Conservation (phyloP, 2,329 filamentous ascomycete species). For the Simplicillium aogashimaense region DNA sequence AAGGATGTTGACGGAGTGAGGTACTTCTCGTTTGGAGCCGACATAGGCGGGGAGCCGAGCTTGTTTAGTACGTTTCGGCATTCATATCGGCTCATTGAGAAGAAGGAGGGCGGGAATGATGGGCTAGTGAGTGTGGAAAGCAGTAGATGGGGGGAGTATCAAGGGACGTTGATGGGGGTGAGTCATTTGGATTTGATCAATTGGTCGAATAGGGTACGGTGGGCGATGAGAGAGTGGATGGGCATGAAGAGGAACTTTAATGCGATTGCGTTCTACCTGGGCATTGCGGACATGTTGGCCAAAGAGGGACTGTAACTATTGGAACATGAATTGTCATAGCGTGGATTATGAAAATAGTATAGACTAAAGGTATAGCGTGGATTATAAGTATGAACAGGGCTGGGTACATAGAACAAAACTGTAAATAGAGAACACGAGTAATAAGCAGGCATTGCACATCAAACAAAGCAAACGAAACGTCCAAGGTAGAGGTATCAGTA, state of each 20-base stretch:
- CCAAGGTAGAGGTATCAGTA: too few relatives aligned
- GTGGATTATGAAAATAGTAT: not conserved
- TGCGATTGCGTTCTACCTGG: constrained; percentile 57
- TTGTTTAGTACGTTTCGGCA: constrained; percentile 54
- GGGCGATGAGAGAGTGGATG: constrained; percentile 40
- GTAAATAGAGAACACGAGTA: too few relatives aligned
- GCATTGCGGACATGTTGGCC: constrained; percentile 60
- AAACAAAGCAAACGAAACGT: too few relatives aligned
- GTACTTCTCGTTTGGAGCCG: constrained; percentile 56
- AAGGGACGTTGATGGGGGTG: constrained; percentile 51
- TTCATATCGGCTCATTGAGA: constrained; percentile 38
- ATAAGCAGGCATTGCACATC: too few relatives aligned
- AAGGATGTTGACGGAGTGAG: constrained; percentile 40
- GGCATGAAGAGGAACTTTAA: constrained; percentile 52
- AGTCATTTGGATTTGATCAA: constrained; percentile 59
- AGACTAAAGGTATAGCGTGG: too few relatives aligned
- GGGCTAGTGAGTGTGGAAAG: constrained; percentile 58
- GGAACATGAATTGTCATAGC: too few relatives aligned
- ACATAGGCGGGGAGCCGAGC: constrained; percentile 36
- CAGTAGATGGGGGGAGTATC: constrained; percentile 52
- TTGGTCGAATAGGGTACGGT: constrained; percentile 53
- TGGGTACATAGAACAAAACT: too few relatives aligned
- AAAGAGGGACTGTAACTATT: constrained; percentile 49
- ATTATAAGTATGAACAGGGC: too few relatives aligned
- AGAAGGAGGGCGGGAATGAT: constrained; percentile 51